Evolutionary conservation across 2,329 filamentous ascomycete species (phyloP).

Genomic region (Podosphaera leucotricha): DNA sequence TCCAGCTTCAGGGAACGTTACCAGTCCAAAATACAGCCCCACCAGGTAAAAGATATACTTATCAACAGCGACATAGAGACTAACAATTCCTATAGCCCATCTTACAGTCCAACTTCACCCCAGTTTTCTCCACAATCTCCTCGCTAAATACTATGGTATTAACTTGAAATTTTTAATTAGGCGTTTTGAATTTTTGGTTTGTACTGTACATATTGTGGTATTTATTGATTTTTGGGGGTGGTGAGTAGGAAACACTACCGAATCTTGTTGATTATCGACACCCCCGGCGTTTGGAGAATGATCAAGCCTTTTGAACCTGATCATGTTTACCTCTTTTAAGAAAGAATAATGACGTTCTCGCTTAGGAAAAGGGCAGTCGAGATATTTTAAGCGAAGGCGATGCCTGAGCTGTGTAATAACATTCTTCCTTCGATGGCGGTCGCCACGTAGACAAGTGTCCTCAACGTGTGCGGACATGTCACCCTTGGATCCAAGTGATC

Average conservation of each 20-base stretch:
- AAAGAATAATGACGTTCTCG: no score
- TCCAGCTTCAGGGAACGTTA: constrained; percentile 1
- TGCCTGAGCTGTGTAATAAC: no score
- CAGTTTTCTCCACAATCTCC: constrained; percentile 17
- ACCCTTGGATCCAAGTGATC: no score
- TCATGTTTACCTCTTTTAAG: neutral
- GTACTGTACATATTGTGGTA: neutral
- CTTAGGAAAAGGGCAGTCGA: neutral
- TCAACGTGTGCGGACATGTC: no score
- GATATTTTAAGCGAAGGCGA: no score
- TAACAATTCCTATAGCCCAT: neutral
- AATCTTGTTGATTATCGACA: neutral
- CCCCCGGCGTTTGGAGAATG: neutral
- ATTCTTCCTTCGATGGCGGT: no score
- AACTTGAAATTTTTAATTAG: neutral
- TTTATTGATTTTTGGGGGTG: neutral
- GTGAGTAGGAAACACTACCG: neutral
- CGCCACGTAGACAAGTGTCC: no score
- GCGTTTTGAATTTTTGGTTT: neutral
- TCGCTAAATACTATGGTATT: neutral
- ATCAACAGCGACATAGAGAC: neutral
- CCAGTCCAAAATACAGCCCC: constrained; percentile 2
- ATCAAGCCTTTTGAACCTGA: neutral
- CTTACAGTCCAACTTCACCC: constrained; percentile 2
- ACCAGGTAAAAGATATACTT: neutral